Percentiles rank a stretch among this genome's conserved stretches.
Evolutionary conservation across 2,329 filamentous ascomycete genomes (phyloP).

Genomic region (Penicillium oxalicum): DNA sequence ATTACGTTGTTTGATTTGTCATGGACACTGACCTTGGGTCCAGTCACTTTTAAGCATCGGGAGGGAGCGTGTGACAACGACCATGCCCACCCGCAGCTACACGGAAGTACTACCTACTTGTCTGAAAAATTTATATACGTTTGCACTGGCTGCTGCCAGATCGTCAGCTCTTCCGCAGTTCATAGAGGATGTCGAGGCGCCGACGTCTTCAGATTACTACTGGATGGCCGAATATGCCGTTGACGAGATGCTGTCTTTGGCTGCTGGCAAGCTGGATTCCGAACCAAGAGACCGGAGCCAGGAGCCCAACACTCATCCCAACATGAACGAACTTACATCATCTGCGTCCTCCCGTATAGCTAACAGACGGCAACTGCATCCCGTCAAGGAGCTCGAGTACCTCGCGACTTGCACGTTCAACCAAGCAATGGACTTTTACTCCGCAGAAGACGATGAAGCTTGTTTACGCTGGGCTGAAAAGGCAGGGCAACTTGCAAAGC

Average conservation of each 20-base stretch:
- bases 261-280: background rate
- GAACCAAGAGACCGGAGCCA: background rate
- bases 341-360: background rate
- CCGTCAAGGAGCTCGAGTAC: conserved; percentile 52
- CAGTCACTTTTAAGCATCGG: background rate
- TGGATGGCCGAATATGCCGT: conserved; percentile 31
- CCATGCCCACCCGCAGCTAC: background rate
- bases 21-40: background rate
- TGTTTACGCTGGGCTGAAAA: conserved; percentile 34
- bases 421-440: conserved; percentile 49
- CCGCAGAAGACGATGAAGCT: conserved; percentile 24
- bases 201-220: conserved; percentile 7
- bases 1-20: background rate
- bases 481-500: conserved; percentile 30
- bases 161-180: background rate
- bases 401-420: conserved; percentile 53
- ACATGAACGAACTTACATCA: background rate
- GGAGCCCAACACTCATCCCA: background rate
- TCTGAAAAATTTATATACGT: background rate
- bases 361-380: conserved; percentile 34
- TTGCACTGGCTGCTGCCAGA: background rate
- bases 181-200: background rate
- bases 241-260: conserved; percentile 26
- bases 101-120: background rate
- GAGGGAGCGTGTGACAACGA: background rate